A percentile compares a stretch with the other conserved stretches of the same genome.
These are phyloP conservation scores for Wickerhamomyces canadensis DNA, from an alignment of 805 yeast species.

Conservation along the genomic window DNA sequence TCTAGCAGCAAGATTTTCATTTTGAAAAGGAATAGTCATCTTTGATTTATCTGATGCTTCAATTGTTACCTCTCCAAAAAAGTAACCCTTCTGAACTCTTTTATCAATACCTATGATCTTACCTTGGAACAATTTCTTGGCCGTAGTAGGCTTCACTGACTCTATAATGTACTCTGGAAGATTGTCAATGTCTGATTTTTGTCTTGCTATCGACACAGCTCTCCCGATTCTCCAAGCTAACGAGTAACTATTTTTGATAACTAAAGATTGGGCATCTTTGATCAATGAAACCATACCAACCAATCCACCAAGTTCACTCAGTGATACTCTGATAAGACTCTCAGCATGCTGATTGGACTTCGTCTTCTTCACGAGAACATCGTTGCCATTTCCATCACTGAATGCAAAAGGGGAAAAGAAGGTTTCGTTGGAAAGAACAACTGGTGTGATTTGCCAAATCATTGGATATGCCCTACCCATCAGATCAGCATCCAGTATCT, in stretches of 20 bases:
- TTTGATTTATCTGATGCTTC: constrained; percentile 15
- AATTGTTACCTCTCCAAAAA: constrained; percentile 39
- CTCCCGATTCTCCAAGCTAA: constrained; percentile 44
- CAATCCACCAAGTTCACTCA: constrained; percentile 37
- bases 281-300: constrained; percentile 34
- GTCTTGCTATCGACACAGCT: constrained; percentile 35
- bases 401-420: constrained; percentile 25
- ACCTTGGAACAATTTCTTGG: constrained; percentile 31
- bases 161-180: constrained; percentile 32
- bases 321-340: constrained; percentile 33
- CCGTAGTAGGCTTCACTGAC: constrained; percentile 28
- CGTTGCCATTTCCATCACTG: constrained; percentile 40
- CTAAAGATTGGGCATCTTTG: constrained; percentile 26
- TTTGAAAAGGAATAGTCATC: constrained; percentile 39
- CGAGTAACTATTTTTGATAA: constrained; percentile 32
- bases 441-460: constrained; percentile 37
- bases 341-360: constrained; percentile 31
- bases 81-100: constrained; percentile 37
- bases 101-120: constrained; percentile 39
- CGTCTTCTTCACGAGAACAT: constrained; percentile 28
- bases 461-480: constrained; percentile 48
- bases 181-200: constrained; percentile 30
- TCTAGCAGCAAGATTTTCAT: constrained; percentile 38
- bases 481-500: constrained; percentile 33
- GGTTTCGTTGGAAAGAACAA: constrained; percentile 18